Percentiles rank a stretch among this genome's conserved stretches.
These are phyloP conservation scores for Senecio squalidus DNA, from an alignment of 140 eudicot species.

Conservation along the genomic window DNA sequence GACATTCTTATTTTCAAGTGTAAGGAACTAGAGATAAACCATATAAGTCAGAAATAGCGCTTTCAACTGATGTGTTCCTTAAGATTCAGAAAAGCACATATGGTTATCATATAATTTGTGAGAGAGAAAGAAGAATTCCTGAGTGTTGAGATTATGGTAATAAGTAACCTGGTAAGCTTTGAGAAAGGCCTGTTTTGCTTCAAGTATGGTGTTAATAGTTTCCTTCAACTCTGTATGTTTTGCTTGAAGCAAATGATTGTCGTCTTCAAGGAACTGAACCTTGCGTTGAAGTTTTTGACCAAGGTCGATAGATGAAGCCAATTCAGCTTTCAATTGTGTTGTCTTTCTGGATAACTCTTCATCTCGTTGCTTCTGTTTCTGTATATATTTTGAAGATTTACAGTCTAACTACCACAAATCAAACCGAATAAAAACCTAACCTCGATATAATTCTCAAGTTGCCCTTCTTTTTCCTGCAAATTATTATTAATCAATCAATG, in stretches of 20 bases:
- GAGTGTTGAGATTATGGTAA: background rate
- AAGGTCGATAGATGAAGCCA: conserved; percentile 38
- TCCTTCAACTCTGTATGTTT: conserved; percentile 58
- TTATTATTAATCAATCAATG: background rate
- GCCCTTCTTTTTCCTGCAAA: conserved; percentile 52
- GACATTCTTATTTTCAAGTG: background rate
- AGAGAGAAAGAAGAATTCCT: background rate
- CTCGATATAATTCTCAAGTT: conserved; percentile 39
- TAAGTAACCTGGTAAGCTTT: conserved; percentile 49
- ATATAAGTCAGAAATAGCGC: background rate
- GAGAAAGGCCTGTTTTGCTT: conserved; percentile 46
- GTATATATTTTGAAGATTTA: background rate
- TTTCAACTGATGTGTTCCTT: background rate
- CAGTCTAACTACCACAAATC: too few relatives aligned
- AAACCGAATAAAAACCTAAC: conserved; percentile 16
- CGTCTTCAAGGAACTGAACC: conserved; percentile 53
- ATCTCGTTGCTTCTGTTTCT: conserved; percentile 49
- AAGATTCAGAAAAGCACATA: background rate
- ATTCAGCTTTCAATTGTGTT: conserved; percentile 37
- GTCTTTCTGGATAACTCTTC: conserved; percentile 36
- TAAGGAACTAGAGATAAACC: conserved; percentile 1
- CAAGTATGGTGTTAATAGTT: conserved; percentile 41
- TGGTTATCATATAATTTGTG: background rate
- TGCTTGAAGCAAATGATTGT: conserved; percentile 47
- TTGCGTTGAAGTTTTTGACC: conserved; percentile 44